These are phyloP conservation scores for Whalleya microplaca DNA, from an alignment of 2,329 filamentous ascomycete genomes.

Conservation along the genomic window DNA sequence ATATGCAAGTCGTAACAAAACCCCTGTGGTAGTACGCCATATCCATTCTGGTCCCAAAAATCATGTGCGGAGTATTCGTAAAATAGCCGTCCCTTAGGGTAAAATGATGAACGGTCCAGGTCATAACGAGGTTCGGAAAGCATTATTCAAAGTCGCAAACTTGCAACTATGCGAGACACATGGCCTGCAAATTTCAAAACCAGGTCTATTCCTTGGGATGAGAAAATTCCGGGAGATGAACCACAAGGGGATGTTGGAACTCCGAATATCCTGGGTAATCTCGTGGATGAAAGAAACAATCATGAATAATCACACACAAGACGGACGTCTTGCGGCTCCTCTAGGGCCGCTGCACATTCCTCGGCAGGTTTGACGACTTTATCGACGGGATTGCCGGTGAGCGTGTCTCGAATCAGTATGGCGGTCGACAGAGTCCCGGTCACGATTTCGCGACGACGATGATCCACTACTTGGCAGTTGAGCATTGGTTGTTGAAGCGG, in stretches of 20 bases:
- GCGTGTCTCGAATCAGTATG: slow-evolving; percentile 36
- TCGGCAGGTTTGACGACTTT: slow-evolving; percentile 31
- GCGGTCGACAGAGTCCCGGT: slow-evolving; percentile 38
- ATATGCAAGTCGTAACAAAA: slow-evolving; percentile 38
- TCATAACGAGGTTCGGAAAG: slow-evolving; percentile 29
- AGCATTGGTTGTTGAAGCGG: slow-evolving; percentile 34
- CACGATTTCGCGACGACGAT: slow-evolving; percentile 34
- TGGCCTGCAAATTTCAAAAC: slow-evolving; percentile 35
- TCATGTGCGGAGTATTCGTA: slow-evolving; percentile 35
- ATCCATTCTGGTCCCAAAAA: slow-evolving; percentile 36
- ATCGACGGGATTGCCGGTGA: slow-evolving; percentile 33
- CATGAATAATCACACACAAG: slow-evolving; percentile 34
- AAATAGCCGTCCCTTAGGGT: slow-evolving; percentile 28
- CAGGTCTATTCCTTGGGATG: slow-evolving; percentile 38
- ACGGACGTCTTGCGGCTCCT: slow-evolving; percentile 19
- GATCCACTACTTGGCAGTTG: slow-evolving; percentile 38
- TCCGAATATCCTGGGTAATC: slow-evolving; percentile 34
- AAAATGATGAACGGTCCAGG: slow-evolving; percentile 26
- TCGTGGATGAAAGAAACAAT: slow-evolving; percentile 37
- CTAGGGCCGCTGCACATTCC: slow-evolving; percentile 14
- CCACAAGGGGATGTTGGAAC: slow-evolving; percentile 30
- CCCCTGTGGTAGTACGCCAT: slow-evolving; percentile 37
- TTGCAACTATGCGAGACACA: slow-evolving; percentile 39
- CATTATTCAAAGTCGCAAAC: slow-evolving; percentile 39
- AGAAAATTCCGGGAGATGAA: slow-evolving; percentile 32